A percentile compares a stretch with the other conserved stretches of the same genome.
phyloP scores from a whole-genome alignment of 2,329 filamentous ascomycete species.

The Grosmannia huntii region DNA sequence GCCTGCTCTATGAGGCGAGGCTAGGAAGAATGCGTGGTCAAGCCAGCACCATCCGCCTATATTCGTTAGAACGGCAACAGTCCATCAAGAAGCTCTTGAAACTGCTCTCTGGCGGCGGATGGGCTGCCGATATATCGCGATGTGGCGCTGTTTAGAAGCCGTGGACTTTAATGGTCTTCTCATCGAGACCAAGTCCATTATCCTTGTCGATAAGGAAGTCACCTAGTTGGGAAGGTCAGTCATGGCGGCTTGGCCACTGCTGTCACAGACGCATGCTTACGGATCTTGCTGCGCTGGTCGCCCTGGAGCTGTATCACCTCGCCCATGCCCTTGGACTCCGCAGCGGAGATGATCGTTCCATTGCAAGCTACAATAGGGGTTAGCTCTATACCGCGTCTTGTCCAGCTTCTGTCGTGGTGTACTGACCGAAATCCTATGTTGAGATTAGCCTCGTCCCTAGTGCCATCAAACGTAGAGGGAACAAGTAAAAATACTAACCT shows the following conservation, averaged over 20 bases:
- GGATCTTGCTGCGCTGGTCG: constrained; percentile 64
- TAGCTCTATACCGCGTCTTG: background rate
- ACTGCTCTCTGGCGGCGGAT: background rate
- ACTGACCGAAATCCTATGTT: constrained; percentile 7
- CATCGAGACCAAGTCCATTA: constrained; percentile 83
- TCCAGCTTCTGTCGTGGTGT: background rate
- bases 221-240: constrained; percentile 41
- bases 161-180: constrained; percentile 92
- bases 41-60: background rate
- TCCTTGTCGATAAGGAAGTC: constrained; percentile 96
- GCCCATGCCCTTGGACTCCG: constrained; percentile 15
- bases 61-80: background rate
- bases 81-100: background rate
- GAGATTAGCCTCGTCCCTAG: constrained; percentile 17
- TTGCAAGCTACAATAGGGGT: constrained; percentile 12
- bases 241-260: too few relatives aligned
- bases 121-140: constrained; percentile 1
- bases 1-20: background rate
- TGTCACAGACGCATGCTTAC: constrained; percentile 1
- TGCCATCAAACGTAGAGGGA: background rate
- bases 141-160: constrained; percentile 39
- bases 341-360: constrained; percentile 14
- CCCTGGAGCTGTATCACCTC: constrained; percentile 76
- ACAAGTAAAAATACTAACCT: constrained; percentile 26
- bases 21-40: background rate